Evolutionary conservation across 2,329 filamentous ascomycete genomes (phyloP).

Genomic region (Exophiala alcalophila): DNA sequence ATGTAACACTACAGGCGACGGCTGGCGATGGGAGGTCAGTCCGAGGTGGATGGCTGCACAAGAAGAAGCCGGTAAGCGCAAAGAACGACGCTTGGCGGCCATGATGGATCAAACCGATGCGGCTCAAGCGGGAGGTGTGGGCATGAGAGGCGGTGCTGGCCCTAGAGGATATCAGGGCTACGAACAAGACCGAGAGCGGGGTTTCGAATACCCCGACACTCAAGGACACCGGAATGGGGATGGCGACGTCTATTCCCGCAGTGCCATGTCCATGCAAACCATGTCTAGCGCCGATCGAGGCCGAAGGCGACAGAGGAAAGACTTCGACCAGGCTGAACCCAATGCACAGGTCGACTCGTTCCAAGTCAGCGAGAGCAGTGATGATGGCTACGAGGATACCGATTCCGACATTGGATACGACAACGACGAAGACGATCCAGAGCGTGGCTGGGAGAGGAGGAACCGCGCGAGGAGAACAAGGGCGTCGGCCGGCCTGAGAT

Average conservation of each 20-base stretch:
- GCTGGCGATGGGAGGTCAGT: constrained; percentile 90
- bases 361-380: constrained; percentile 24
- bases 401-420: constrained; percentile 22
- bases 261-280: constrained; percentile 26
- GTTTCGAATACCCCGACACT: constrained; percentile 8
- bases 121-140: not conserved
- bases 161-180: constrained; percentile 9
- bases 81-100: constrained; percentile 21
- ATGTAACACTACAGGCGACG: constrained; percentile 82
- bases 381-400: constrained; percentile 9
- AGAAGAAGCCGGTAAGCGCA: constrained; percentile 31
- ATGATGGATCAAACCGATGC: constrained; percentile 29
- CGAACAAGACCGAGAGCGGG: constrained; percentile 13
- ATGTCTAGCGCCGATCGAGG: constrained; percentile 4
- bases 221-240: constrained; percentile 8
- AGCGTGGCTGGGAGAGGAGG: constrained; percentile 10
- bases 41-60: constrained; percentile 69
- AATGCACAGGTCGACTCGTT: constrained; percentile 26
- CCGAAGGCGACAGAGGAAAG: constrained; percentile 11
- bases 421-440: constrained; percentile 4
- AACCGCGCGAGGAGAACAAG: constrained; percentile 6
- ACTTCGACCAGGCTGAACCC: constrained; percentile 9
- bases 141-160: constrained; percentile 6
- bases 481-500: too few species aligned
- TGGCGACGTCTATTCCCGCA: constrained; percentile 18